phyloP scores from a whole-genome alignment of 192 early-diverging fungal genomes.

The Gryganskiella cystojenkinii region DNA sequence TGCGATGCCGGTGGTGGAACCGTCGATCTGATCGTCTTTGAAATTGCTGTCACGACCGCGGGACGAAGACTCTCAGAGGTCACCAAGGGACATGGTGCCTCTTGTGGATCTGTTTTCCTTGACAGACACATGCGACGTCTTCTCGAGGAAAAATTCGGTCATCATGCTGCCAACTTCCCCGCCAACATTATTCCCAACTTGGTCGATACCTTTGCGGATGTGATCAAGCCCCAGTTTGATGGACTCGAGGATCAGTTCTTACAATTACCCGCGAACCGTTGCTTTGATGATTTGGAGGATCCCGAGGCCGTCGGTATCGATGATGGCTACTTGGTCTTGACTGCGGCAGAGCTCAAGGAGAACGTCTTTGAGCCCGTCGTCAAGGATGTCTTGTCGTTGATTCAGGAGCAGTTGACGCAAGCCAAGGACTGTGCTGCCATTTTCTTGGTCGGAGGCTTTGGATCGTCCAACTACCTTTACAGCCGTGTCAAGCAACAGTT shows the following conservation, averaged over 20 bases:
- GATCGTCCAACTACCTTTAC: slow-evolving; percentile 54
- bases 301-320: slow-evolving; percentile 40
- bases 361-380: slow-evolving; percentile 58
- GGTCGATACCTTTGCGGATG: slow-evolving; percentile 53
- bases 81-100: slow-evolving; percentile 53
- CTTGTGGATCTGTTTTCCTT: slow-evolving; percentile 55
- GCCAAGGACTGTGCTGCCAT: slow-evolving; percentile 40
- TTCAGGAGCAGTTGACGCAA: slow-evolving; percentile 49
- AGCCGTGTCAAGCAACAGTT: slow-evolving; percentile 32
- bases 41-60: slow-evolving; percentile 37
- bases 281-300: slow-evolving; percentile 20
- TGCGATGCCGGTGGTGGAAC: slow-evolving; percentile 62
- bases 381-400: slow-evolving; percentile 42
- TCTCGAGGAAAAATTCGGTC: slow-evolving; percentile 41
- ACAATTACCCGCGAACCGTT: slow-evolving; percentile 41
- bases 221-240: slow-evolving; percentile 56
- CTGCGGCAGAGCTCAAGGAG: slow-evolving; percentile 45
- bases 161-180: slow-evolving; percentile 40
- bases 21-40: slow-evolving; percentile 60
- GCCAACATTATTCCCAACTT: slow-evolving; percentile 44
- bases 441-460: slow-evolving; percentile 65
- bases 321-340: slow-evolving; percentile 44
- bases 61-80: slow-evolving; percentile 49
- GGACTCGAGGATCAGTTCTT: slow-evolving; percentile 55
- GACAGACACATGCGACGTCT: slow-evolving; percentile 51